Base-by-base conservation (phyloP, 495 filamentous ascomycete species). In the Beverwykella pulmonaria region DNA sequence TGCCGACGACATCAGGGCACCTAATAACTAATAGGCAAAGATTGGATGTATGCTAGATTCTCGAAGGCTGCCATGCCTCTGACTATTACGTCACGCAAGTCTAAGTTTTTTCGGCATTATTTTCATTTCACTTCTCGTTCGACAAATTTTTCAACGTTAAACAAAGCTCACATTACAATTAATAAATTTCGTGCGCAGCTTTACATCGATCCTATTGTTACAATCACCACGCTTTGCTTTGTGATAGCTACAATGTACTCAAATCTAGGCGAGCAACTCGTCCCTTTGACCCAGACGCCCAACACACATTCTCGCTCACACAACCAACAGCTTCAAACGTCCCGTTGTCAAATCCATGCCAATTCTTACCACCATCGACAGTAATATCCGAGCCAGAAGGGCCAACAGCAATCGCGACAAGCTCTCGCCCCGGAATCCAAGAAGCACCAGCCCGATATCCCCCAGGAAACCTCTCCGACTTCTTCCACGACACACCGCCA, bases 291-390 rank as follows among this genome's bases (percentile, higher is more conserved):
- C 62, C 62, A 39, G 53, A 59, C 8, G 62, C 62, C 62, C 62
- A 65, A 46, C 62, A 65, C 14, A 53, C 54, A 14, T 32, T 30
- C 27, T 30, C 27, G 8, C 34, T 49, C 19, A 59, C 55, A 44
- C 62, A 65, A n/a, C 59, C 53, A 12, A 65, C 54, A 25, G 54
- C 55, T 29, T 65, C 62, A 22, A 65, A 65, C 9, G 62, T 52
- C 53, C 62, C 62, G 30, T 65, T 65, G 23, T 59, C 62, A 30
- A 65, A 59, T n/a, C 22, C 23, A 29, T 39, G 17, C 62, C 62
- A 65, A 39, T 29, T 65, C 47, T 59, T 59, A 4, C 62, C 62
- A 17, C 62, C 62, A 44, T 65, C 62, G 19, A 65, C 20, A 26
- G 62, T 59, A 17, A 65, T 23, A 23, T 65, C 62, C n/a, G 53